Conservation (phyloP, 2,329 filamentous ascomycete species). For the Lasiodiplodia theobromae region DNA sequence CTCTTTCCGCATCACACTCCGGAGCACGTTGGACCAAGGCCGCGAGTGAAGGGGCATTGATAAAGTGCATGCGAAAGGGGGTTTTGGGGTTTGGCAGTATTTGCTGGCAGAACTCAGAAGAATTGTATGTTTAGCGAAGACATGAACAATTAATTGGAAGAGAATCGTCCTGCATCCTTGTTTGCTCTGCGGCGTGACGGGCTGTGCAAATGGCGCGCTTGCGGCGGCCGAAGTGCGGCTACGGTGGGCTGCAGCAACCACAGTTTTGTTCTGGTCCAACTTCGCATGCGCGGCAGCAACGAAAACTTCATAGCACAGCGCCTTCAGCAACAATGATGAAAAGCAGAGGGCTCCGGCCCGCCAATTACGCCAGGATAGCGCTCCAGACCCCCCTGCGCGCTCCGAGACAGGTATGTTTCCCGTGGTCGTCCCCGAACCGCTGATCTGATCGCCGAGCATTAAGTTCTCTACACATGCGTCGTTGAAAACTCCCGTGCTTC, state of each 20-base stretch:
- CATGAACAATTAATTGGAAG: conserved; percentile 5
- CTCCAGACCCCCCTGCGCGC: conserved; percentile 13
- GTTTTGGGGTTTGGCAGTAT: background rate
- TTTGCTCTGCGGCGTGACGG: background rate
- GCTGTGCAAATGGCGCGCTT: background rate
- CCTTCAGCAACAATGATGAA: conserved; percentile 54
- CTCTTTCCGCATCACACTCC: background rate
- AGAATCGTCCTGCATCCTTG: background rate
- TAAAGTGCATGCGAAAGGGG: background rate
- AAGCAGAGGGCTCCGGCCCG: conserved; percentile 55
- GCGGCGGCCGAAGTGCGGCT: conserved; percentile 1
- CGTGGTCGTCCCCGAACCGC: background rate
- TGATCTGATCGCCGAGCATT: background rate
- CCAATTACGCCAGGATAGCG: conserved; percentile 31
- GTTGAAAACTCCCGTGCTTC: background rate
- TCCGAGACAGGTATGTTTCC: conserved; percentile 28
- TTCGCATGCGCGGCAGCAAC: conserved; percentile 12
- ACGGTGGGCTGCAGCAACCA: conserved; percentile 29
- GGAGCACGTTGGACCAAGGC: background rate
- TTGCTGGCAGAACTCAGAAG: background rate
- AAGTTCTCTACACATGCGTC: conserved; percentile 28
- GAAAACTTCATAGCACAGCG: conserved; percentile 19
- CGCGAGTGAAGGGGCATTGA: background rate
- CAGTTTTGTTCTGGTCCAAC: conserved; percentile 23
- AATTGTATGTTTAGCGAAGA: conserved; percentile 13